Base-by-base conservation (phyloP, 345 rosid genomes). In the Pistacia vera region DNA sequence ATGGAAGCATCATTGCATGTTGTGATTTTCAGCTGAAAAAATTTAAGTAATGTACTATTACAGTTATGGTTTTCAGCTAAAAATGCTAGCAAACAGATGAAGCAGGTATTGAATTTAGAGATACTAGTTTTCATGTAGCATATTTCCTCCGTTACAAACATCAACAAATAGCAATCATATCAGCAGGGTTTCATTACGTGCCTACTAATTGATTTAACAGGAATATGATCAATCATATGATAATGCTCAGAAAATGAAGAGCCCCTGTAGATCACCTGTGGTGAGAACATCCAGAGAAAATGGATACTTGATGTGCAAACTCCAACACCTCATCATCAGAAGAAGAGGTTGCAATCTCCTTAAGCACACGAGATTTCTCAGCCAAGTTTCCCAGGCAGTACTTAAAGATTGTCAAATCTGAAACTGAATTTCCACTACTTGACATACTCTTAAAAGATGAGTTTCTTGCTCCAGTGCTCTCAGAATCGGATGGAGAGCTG, bases 281-380 rank as follows among this genome's bases (percentile, higher is more conserved):
- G 77, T 96, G 98, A 77, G 93, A 88, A 78, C 98, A 96, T 44
- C 98, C 99, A 0, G 99, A 88, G 80, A 84, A 96, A 28, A 91
- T 76, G 74, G 93, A 85, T 82, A 94, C 95, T 80, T 92, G 88
- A 80, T 92, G 74, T 4, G 97, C 95, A 73, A 96, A 91, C 70
- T 84, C 83, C 38, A 86, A 83, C 68, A 96, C 86, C 75, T 89
- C 86, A 77, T 85, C 87, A 76, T 96, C 90, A 49, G 93, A 85
- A 77, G 85, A 75, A 70, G 88, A 88, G 63, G 81, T 77, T 48
- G 91, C 90, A 83, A 96, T 83, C 75, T 96, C 97, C 88, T 94
- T 92, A 56, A 94, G 91, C 70, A 96, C 83, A 73, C 83, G 69
- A 73, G 91, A 88, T 87, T 91, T 90, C 78, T 96, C 97, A 63